Evolutionary conservation across 208 protist genomes (phyloP).

Genomic region (Leptomonas seymouri): DNA sequence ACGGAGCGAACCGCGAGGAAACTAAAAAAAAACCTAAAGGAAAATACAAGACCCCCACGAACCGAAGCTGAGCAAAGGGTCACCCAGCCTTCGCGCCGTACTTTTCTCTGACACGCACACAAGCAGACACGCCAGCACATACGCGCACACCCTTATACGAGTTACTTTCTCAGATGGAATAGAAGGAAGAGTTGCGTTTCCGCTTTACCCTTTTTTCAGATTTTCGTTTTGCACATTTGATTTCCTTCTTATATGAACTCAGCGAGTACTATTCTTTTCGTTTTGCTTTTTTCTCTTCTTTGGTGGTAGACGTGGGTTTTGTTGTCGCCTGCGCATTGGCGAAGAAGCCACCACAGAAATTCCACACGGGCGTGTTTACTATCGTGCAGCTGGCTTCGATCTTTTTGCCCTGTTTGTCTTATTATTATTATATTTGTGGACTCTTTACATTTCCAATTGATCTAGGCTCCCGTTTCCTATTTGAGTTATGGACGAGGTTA

Average conservation of each 20-base stretch:
- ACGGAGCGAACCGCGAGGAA: neutral
- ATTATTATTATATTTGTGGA: neutral
- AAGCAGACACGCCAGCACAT: neutral
- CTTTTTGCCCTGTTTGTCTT: neutral
- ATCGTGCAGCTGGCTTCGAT: neutral
- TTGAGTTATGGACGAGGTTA: slow-evolving; percentile 14
- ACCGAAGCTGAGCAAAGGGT: neutral
- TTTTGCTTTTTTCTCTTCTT: slow-evolving; percentile 3
- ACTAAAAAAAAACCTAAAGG: neutral
- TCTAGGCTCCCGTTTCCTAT: neutral
- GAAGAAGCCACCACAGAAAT: neutral
- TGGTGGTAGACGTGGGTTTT: neutral
- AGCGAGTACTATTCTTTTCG: slow-evolving; percentile 8
- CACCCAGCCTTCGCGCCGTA: slow-evolving; percentile 3
- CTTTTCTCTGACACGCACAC: neutral
- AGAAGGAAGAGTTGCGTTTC: neutral
- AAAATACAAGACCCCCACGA: neutral
- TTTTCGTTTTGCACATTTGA: slow-evolving; percentile 13
- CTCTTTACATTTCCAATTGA: neutral
- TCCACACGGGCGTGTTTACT: too few relatives aligned
- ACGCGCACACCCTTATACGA: slow-evolving; percentile 3
- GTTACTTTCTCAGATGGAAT: slow-evolving; percentile 8
- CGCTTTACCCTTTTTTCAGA: slow-evolving; percentile 6
- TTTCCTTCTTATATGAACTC: slow-evolving; percentile 11
- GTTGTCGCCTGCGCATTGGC: neutral